These are phyloP conservation scores for Thraustochytrium sp. DNA, from an alignment of 352 stramenopile species.

Conservation along the genomic window DNA sequence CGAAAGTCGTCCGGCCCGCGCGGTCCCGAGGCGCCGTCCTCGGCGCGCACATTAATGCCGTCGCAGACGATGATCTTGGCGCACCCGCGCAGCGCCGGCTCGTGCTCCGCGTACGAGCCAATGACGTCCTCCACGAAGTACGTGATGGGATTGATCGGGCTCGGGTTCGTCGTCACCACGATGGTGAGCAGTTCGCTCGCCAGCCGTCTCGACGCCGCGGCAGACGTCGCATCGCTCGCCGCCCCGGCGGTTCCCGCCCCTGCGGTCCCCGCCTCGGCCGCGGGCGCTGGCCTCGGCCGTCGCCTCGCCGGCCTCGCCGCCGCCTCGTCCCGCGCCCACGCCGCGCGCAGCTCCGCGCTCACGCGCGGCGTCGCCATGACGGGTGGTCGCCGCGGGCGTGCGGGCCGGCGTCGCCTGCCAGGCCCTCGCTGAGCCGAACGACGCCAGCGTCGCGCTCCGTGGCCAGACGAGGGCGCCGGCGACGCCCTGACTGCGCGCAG, in stretches of 20 bases:
- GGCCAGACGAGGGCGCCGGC: too few species aligned
- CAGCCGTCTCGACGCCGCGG: neutral
- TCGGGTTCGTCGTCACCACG: constrained; percentile 35
- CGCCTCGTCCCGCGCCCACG: too few species aligned
- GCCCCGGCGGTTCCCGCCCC: neutral
- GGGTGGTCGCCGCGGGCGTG: too few species aligned
- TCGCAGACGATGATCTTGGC: constrained; percentile 36
- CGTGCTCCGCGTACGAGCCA: constrained; percentile 25
- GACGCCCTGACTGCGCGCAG: too few species aligned
- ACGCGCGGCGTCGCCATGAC: too few species aligned
- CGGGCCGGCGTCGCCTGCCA: too few species aligned
- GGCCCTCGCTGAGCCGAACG: too few species aligned
- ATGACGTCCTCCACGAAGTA: constrained; percentile 40
- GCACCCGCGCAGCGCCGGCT: neutral
- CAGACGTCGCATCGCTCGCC: neutral
- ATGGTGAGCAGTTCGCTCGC: constrained; percentile 14
- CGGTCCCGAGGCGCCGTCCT: too few species aligned
- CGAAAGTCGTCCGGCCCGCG: constrained; percentile 16
- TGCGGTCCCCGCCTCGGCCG: neutral
- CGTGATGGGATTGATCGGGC: constrained; percentile 29
- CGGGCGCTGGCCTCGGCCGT: too few species aligned
- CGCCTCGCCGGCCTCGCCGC: too few species aligned
- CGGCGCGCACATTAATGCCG: neutral
- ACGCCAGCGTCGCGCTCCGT: too few species aligned
- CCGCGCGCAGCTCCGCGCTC: too few species aligned